A percentile compares a stretch with the other conserved stretches of the same genome.
Conservation (phyloP, 75 land plant genomes). For the Cryptomeria japonica region DNA sequence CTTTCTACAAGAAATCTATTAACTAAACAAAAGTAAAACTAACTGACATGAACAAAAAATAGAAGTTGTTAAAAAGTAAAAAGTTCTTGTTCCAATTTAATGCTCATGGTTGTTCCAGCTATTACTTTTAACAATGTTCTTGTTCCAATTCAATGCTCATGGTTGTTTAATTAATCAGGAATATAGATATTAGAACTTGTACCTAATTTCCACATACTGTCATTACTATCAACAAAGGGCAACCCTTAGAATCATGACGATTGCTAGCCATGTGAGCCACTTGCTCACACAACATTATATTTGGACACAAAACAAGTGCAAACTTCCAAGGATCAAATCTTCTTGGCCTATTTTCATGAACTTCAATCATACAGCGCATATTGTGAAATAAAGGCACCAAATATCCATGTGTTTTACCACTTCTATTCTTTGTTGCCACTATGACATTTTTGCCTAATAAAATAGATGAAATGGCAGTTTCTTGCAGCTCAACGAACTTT, state of each 20-base stretch:
- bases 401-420: constrained; percentile 97
- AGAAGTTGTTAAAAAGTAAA: too few relatives aligned
- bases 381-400: constrained; percentile 76
- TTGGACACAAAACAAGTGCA: constrained; percentile 86
- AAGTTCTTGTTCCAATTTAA: too few relatives aligned
- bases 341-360: constrained; percentile 6
- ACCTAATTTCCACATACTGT: constrained; percentile 85
- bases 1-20: too few relatives aligned
- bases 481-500: constrained; percentile 41
- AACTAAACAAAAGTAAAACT: too few relatives aligned
- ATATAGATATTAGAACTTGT: neutral
- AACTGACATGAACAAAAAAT: too few relatives aligned
- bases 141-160: neutral
- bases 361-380: constrained; percentile 18
- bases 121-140: neutral
- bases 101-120: neutral
- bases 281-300: constrained; percentile 92
- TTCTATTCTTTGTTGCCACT: constrained; percentile 97
- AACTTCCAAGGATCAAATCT: constrained; percentile 13
- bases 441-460: constrained; percentile 79
- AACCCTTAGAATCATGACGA: constrained; percentile 43
- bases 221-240: constrained; percentile 58
- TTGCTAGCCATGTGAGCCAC: constrained; percentile 81
- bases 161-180: neutral
- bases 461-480: constrained; percentile 68